Conservation (phyloP, 139 green algal species). For the Gonium pectorale region DNA sequence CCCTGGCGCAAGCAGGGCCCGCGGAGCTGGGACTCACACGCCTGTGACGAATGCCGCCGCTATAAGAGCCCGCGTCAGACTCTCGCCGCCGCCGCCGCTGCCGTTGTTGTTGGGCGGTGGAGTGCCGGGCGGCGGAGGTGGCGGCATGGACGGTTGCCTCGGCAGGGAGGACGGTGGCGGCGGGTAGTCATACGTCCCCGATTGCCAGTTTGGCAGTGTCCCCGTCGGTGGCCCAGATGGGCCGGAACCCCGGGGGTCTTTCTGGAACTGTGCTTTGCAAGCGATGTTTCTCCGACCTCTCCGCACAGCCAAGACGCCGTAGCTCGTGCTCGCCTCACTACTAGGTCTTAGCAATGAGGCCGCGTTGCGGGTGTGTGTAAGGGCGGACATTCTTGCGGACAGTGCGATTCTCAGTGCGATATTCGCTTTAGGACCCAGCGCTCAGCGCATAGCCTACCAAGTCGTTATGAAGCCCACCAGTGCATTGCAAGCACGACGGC, state of each 20-base stretch:
- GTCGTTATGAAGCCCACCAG: too few species aligned
- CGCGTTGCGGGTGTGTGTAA: background rate
- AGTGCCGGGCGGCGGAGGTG: background rate
- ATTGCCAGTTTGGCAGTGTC: conserved; percentile 9
- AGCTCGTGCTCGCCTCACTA: conserved; percentile 23
- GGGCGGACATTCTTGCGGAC: background rate
- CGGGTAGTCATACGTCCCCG: conserved; percentile 29
- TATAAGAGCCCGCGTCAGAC: conserved; percentile 9
- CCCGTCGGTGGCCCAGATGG: background rate
- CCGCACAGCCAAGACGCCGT: background rate
- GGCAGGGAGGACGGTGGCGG: conserved; percentile 2
- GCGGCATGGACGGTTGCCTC: background rate
- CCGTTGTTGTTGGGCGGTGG: conserved; percentile 34
- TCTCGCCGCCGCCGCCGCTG: background rate
- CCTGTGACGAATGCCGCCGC: conserved; percentile 34
- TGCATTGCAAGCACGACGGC: too few species aligned
- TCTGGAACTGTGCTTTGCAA: conserved; percentile 9
- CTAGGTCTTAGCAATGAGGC: background rate
- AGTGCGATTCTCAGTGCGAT: too few species aligned
- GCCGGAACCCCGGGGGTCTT: conserved; percentile 6
- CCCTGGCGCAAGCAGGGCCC: too few species aligned
- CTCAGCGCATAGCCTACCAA: too few species aligned
- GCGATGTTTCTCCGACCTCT: background rate
- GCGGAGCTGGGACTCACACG: conserved; percentile 1
- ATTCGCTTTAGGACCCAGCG: too few species aligned